phyloP scores from a whole-genome alignment of 768 basidiomycete species.

The Boletus bicolor region DNA sequence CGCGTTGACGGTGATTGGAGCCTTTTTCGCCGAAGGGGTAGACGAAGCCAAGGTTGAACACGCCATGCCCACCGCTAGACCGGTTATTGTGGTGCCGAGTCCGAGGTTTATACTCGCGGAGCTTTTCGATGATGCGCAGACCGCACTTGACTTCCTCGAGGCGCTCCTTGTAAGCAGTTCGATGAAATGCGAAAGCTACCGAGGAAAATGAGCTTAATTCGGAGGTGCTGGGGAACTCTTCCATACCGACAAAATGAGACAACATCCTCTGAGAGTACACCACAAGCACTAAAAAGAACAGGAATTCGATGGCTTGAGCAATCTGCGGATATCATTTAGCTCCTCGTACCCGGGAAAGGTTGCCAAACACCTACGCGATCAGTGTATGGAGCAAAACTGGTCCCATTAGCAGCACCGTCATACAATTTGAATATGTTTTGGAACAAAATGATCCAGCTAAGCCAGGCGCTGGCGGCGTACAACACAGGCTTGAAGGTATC shows the following conservation, averaged over 20 bases:
- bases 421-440: conserved; percentile 60
- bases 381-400: conserved; percentile 62
- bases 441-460: conserved; percentile 76
- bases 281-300: conserved; percentile 73
- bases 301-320: conserved; percentile 63
- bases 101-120: conserved; percentile 60
- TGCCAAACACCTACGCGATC: conserved; percentile 40
- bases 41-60: conserved; percentile 34
- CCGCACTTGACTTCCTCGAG: conserved; percentile 53
- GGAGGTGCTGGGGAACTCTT: neutral
- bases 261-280: conserved; percentile 63
- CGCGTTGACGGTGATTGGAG: conserved; percentile 31
- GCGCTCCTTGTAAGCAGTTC: conserved; percentile 73
- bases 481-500: conserved; percentile 67
- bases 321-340: conserved; percentile 35
- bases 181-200: conserved; percentile 70
- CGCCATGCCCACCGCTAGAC: conserved; percentile 41
- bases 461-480: conserved; percentile 68
- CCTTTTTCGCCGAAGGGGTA: conserved; percentile 46
- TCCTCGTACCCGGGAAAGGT: neutral
- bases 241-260: conserved; percentile 57
- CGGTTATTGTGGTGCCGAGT: conserved; percentile 30
- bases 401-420: conserved; percentile 32
- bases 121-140: conserved; percentile 59
- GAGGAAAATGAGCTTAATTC: neutral